Percentiles rank a stretch among this genome's conserved stretches.
These are phyloP conservation scores for Ehretia macrophylla DNA, from an alignment of 257 asterid species.

Conservation along the genomic window DNA sequence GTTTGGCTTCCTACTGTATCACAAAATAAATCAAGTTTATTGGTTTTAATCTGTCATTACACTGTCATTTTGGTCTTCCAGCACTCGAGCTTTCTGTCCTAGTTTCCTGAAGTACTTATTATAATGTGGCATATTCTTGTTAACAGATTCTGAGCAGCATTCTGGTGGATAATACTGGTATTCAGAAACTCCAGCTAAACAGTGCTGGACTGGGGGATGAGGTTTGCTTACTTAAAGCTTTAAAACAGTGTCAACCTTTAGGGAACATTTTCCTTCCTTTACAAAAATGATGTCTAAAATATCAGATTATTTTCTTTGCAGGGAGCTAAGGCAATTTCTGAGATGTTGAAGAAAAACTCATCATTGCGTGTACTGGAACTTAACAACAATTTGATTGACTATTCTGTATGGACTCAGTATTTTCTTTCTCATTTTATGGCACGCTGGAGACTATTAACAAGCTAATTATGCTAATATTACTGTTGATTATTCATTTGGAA, in stretches of 20 bases:
- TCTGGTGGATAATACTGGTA: constrained; percentile 65
- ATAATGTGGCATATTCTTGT: constrained; percentile 11
- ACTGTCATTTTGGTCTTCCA: not conserved
- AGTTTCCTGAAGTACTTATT: constrained; percentile 2
- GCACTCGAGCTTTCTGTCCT: not conserved
- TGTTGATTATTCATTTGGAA: constrained; percentile 40
- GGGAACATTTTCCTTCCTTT: constrained; percentile 4
- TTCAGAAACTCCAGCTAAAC: constrained; percentile 86
- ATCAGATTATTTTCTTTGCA: constrained; percentile 21
- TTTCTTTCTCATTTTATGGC: constrained; percentile 3
- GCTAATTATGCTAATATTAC: constrained; percentile 19
- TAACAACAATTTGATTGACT: constrained; percentile 83
- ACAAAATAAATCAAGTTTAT: no score
- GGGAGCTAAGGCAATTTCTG: constrained; percentile 98
- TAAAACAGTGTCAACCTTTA: constrained; percentile 7
- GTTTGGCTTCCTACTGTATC: no score
- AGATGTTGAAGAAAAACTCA: constrained; percentile 92
- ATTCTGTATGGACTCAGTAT: constrained; percentile 60
- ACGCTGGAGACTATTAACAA: not conserved
- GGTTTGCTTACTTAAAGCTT: constrained; percentile 47
- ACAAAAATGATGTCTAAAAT: constrained; percentile 6
- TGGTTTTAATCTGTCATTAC: no score
- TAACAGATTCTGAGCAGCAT: constrained; percentile 67
- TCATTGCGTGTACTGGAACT: constrained; percentile 85
- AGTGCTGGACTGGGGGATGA: constrained; percentile 85